These are phyloP conservation scores for Calocybe gangraenosa DNA, from an alignment of 768 basidiomycete genomes.

Conservation along the genomic window DNA sequence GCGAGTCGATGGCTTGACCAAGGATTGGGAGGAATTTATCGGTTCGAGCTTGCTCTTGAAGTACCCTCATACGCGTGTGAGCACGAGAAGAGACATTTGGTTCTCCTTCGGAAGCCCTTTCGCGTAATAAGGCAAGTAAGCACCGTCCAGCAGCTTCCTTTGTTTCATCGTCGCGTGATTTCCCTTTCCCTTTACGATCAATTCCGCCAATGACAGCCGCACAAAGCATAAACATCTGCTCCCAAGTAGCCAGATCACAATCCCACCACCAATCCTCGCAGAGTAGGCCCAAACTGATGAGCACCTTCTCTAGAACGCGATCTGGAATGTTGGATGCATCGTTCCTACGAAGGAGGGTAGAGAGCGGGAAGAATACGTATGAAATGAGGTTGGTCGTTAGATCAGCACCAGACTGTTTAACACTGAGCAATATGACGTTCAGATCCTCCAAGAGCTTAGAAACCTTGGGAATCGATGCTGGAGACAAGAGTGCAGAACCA, in stretches of 20 bases:
- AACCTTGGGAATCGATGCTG: conserved; percentile 42
- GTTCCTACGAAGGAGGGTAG: conserved; percentile 79
- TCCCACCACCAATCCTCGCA: conserved; percentile 84
- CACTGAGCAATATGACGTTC: conserved; percentile 38
- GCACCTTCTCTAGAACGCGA: conserved; percentile 71
- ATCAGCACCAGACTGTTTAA: conserved; percentile 29
- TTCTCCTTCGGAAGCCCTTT: conserved; percentile 39
- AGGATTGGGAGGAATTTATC: conserved; percentile 66
- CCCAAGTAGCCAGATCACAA: conserved; percentile 71
- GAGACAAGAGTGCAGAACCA: conserved; percentile 59
- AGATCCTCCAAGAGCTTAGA: conserved; percentile 54
- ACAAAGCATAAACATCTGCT: conserved; percentile 79
- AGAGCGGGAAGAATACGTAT: conserved; percentile 87
- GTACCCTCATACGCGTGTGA: conserved; percentile 26
- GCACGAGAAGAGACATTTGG: conserved; percentile 16
- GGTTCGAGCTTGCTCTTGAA: conserved; percentile 42
- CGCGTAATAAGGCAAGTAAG: conserved; percentile 57
- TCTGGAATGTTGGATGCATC: conserved; percentile 66
- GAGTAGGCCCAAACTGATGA: conserved; percentile 54
- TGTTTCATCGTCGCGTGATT: conserved; percentile 75
- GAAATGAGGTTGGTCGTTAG: conserved; percentile 64
- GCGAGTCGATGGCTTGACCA: conserved; percentile 76
- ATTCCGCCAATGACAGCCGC: conserved; percentile 61
- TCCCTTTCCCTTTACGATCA: conserved; percentile 64
- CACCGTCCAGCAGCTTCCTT: conserved; percentile 71